Conservation (phyloP, 331 rosid genomes). For the Arachis monticola region DNA sequence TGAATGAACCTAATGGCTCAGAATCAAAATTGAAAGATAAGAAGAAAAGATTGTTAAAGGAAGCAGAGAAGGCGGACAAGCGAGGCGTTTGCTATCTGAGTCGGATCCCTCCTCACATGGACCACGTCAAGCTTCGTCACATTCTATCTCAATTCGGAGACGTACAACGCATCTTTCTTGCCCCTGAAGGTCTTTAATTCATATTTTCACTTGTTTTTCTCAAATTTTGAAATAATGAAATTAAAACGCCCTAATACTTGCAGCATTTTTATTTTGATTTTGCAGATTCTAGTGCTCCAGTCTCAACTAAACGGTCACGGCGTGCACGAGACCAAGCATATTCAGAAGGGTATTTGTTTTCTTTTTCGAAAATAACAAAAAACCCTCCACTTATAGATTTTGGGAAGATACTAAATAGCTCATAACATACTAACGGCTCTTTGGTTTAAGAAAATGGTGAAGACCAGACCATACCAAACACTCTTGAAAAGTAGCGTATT, state of each 20-base stretch:
- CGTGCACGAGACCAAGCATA: conserved; percentile 55
- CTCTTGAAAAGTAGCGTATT: not conserved
- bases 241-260: not conserved
- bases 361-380: not conserved
- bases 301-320: conserved; percentile 52
- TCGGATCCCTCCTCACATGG: conserved; percentile 93
- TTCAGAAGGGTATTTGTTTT: conserved; percentile 69
- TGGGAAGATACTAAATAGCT: too few relatives aligned
- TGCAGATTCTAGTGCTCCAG: conserved; percentile 56
- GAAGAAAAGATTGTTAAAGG: conserved; percentile 47
- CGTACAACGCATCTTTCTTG: conserved; percentile 71
- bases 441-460: too few relatives aligned
- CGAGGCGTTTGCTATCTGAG: conserved; percentile 89
- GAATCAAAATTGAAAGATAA: conserved; percentile 30
- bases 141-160: conserved; percentile 79
- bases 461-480: too few relatives aligned
- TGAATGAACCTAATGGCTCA: conserved; percentile 7
- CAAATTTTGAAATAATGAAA: too few relatives aligned
- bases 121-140: conserved; percentile 68
- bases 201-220: not conserved
- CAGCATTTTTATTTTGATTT: not conserved
- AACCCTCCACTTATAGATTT: not conserved
- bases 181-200: conserved; percentile 56
- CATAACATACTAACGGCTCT: too few relatives aligned
- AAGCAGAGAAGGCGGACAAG: conserved; percentile 51